Evolutionary conservation across 2,329 filamentous ascomycete genomes (phyloP).

Genomic region (Akanthomyces dipterigenus): DNA sequence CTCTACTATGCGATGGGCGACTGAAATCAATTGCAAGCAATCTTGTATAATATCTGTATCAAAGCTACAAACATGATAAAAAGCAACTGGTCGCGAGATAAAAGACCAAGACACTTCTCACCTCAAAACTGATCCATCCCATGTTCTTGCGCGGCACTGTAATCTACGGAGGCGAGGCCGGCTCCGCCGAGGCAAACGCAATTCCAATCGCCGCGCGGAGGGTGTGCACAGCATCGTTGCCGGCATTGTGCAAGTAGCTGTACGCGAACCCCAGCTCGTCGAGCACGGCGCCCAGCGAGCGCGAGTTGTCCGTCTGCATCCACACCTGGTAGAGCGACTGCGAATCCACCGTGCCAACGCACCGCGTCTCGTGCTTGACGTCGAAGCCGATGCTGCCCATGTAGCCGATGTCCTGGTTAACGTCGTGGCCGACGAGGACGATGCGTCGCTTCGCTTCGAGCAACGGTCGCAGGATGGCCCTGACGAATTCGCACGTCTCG

Average conservation of each 20-base stretch:
- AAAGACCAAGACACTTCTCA: slow-evolving; percentile 1
- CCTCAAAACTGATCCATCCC: neutral
- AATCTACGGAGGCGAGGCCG: slow-evolving; percentile 12
- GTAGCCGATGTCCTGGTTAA: slow-evolving; percentile 60
- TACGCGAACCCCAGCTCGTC: slow-evolving; percentile 54
- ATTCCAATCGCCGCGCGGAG: slow-evolving; percentile 61
- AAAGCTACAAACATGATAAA: neutral
- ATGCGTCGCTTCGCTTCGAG: slow-evolving; percentile 41
- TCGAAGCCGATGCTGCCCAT: slow-evolving; percentile 60
- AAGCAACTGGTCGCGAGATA: neutral
- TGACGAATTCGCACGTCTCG: slow-evolving; percentile 29
- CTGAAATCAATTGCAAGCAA: neutral
- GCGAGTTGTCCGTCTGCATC: slow-evolving; percentile 43
- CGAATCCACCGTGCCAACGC: slow-evolving; percentile 67
- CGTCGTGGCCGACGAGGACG: slow-evolving; percentile 73
- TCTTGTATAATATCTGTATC: slow-evolving; percentile 3
- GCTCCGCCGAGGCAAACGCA: slow-evolving; percentile 20
- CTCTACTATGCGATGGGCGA: neutral
- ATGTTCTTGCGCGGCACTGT: neutral
- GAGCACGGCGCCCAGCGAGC: slow-evolving; percentile 56
- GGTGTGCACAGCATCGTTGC: slow-evolving; percentile 80
- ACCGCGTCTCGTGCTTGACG: slow-evolving; percentile 39
- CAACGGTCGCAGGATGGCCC: slow-evolving; percentile 28
- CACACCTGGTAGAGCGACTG: slow-evolving; percentile 61
- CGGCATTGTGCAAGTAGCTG: slow-evolving; percentile 73